Conservation (phyloP, 2,329 filamentous ascomycete species). For the Phyllosticta citrichinensis region DNA sequence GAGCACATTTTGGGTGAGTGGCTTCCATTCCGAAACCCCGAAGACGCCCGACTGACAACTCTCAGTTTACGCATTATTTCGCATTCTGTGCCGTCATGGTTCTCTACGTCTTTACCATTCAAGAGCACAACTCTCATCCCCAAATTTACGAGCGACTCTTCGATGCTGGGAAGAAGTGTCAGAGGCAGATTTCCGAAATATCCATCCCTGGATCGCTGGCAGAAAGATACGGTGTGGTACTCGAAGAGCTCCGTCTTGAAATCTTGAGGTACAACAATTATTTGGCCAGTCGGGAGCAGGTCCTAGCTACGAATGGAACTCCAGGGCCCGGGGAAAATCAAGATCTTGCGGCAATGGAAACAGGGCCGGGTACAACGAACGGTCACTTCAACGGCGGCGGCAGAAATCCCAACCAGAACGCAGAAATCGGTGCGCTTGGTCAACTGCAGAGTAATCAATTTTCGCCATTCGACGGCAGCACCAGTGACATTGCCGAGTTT, state of each 20-base stretch:
- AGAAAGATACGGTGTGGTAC: slow-evolving; percentile 42
- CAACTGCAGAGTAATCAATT: neutral
- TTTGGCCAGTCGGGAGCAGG: neutral
- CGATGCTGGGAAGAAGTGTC: slow-evolving; percentile 31
- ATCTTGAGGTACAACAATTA: slow-evolving; percentile 20
- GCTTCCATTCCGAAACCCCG: neutral
- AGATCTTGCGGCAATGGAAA: neutral
- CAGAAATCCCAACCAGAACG: neutral
- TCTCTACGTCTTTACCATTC: slow-evolving; percentile 46
- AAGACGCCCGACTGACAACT: neutral
- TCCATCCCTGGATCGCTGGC: slow-evolving; percentile 24
- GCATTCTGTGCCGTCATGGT: slow-evolving; percentile 46
- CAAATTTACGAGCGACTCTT: slow-evolving; percentile 41
- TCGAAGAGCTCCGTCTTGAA: slow-evolving; percentile 42
- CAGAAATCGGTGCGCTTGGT: neutral
- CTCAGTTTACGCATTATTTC: slow-evolving; percentile 42
- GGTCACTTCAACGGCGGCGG: neutral
- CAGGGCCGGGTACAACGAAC: neutral
- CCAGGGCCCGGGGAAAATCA: neutral
- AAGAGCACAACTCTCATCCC: slow-evolving; percentile 35
- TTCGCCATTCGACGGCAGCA: slow-evolving; percentile 8
- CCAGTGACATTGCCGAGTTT: slow-evolving; percentile 23
- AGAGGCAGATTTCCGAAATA: slow-evolving; percentile 26
- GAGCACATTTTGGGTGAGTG: slow-evolving; percentile 35
- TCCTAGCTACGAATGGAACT: neutral